Evolutionary conservation across 345 rosid genomes (phyloP), one percentile per base, ranked within the genome.

Genomic region (Angophora floribunda): DNA sequence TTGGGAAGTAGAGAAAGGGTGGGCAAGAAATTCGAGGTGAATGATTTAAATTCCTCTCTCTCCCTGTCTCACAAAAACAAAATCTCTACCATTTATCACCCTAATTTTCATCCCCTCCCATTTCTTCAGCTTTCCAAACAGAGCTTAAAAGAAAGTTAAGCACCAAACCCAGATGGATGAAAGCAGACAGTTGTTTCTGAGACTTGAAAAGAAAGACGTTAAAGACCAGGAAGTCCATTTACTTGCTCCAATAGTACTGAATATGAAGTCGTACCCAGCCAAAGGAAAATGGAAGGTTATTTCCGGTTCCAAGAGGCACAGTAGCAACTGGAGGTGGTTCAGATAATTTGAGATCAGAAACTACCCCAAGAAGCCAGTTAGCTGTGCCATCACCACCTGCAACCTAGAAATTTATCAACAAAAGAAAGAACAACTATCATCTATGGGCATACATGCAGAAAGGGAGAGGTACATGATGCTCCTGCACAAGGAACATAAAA

Each of bases 361-460:
- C 92, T 51, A 95, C 96, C 65, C 98, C 96, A 59, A 95, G 96
- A 65, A 95, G 93, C 98, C 96, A 95, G 88, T 96, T 90, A 41
- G 95, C 96, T 4, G 98, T 95, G 86, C 98, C 96, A 78, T 95
- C 98, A 55, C 96, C 96, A 28, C 96, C 98, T 24, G 96, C 98
- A 93, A 94, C 96, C 98, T 95, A 85, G 36, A 45, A 45, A 70
- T 1, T 65, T 30, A 0, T 59, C 44, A 51, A 26, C 50, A 75
- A 53, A 12, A 52, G 26, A 45, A 41, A 11, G 44, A 50, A 51
- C 1, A 85, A 41, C 47, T 7, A 57, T 63, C 44, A 51, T 50
- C 5, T n/a, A 49, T 3, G n/a, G 41, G 41, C 22, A 13, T n/a
- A 13, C 75, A 24, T 87, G 70, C 57, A 17, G 89, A 45, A 41